Conservation (phyloP, 2,329 filamentous ascomycete genomes). For the Epichloe festucae region DNA sequence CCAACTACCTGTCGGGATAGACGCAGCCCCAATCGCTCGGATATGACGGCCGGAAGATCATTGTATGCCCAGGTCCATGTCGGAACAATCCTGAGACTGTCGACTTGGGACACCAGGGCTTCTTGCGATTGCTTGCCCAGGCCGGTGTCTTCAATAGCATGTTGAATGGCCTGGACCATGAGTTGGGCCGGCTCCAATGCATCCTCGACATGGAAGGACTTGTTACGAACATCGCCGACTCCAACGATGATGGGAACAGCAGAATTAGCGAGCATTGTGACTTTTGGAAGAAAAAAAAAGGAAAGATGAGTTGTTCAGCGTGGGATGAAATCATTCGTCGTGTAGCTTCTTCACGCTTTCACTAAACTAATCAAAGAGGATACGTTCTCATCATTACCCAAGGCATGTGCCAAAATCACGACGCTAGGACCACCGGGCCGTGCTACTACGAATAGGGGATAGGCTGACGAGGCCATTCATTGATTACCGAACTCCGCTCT, state of each 20-base stretch:
- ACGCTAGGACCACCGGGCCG: too few species aligned
- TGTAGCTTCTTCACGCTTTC: too few species aligned
- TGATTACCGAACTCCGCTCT: too few species aligned
- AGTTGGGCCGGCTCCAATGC: conserved; percentile 46
- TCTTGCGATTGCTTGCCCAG: conserved; percentile 7
- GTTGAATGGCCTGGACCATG: conserved; percentile 41
- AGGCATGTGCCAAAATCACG: too few species aligned
- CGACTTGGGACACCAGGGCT: conserved; percentile 23
- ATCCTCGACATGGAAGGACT: conserved; percentile 29
- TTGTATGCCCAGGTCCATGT: conserved; percentile 56
- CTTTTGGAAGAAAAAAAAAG: too few species aligned
- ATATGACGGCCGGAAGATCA: conserved; percentile 42
- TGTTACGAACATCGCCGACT: conserved; percentile 49
- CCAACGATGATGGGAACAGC: conserved; percentile 44
- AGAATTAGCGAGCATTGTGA: neutral
- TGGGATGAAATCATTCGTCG: too few species aligned
- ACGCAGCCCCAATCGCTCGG: conserved; percentile 32
- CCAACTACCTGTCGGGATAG: conserved; percentile 36
- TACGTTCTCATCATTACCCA: too few species aligned
- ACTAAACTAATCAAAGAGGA: too few species aligned
- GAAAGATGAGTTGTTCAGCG: too few species aligned
- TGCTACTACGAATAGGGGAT: too few species aligned
- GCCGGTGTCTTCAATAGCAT: conserved; percentile 36
- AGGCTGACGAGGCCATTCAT: too few species aligned
- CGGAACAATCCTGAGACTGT: conserved; percentile 45